These are phyloP conservation scores for Melastoma malabathricum DNA, from an alignment of 345 rosid species.

Conservation along the genomic window DNA sequence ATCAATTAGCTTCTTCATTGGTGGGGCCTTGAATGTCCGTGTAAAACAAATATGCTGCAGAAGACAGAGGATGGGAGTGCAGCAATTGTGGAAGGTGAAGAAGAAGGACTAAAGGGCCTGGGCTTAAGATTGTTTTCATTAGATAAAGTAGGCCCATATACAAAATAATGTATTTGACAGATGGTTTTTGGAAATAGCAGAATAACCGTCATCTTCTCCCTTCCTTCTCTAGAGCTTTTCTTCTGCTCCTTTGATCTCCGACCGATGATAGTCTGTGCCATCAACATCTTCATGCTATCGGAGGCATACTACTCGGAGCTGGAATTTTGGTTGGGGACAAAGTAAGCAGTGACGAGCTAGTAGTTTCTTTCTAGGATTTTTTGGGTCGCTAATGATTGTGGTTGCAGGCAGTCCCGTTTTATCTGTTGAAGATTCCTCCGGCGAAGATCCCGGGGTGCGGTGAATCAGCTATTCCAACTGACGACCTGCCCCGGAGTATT, in stretches of 20 bases:
- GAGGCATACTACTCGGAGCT: background rate
- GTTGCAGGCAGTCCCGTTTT: constrained; percentile 30
- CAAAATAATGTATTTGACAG: too few species aligned
- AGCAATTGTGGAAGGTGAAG: too few species aligned
- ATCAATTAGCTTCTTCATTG: constrained; percentile 1
- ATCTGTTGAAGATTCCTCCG: constrained; percentile 40
- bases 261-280: too few species aligned
- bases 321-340: constrained; percentile 3
- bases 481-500: constrained; percentile 19
- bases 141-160: too few species aligned
- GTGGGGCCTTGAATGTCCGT: constrained; percentile 4
- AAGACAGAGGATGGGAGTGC: too few species aligned
- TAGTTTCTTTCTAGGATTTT: background rate
- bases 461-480: constrained; percentile 25
- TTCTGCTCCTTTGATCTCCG: too few species aligned
- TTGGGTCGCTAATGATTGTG: background rate
- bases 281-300: constrained; percentile 7
- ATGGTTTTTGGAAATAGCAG: too few species aligned
- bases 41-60: too few species aligned
- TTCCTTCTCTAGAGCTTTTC: too few species aligned
- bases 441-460: constrained; percentile 23
- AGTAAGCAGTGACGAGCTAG: constrained; percentile 1
- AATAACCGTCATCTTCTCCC: too few species aligned
- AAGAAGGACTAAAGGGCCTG: too few species aligned
- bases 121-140: too few species aligned